Base-by-base conservation (phyloP, 208 protist species). In the Zelonia costaricensis region DNA sequence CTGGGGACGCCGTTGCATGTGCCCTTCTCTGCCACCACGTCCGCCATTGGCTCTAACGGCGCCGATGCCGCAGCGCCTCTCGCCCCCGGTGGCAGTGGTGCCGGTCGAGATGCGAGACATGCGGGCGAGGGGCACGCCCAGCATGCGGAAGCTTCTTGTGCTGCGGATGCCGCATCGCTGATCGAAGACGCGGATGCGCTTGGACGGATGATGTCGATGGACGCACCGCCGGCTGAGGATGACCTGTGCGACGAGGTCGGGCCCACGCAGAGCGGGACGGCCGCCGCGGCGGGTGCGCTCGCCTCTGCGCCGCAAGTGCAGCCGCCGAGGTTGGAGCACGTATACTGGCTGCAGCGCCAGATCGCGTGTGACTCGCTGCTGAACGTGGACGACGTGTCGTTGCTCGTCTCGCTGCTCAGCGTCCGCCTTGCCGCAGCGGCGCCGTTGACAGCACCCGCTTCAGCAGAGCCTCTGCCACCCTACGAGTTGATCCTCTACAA, bases 291-390 rank as follows among this genome's bases (percentile, higher is more conserved):
- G 13, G 31, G 12, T 16, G 6, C 36, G n/a, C 22, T 15, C 12
- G 33, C 23, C 5, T 31, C 4, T 13, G 33, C 35, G 30, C 54
- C 20, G 20, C 12, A 18, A 20, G 13, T 43, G 20, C 46, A 27
- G 22, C 66, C 81, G 25, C 79, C 82, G 16, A 79, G 74, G 8
- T 52, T 92, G 23, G 76, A 56, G 3, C 82, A 94, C 49, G 54
- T 82, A 9, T 80, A 89, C 46, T 94, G 88, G 86, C 71, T 94
- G 49, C 88, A 94, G 78, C 80, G 88, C 8, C 82, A 92, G 46
- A 68, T 94, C 3, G 83, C 85, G 20, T 66, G 78, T 6, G 70
- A 72, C 40, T 57, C 73, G n/a, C 57, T 92, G 16, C 46, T 82
- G 27, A 67, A 74, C 35, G 71, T 83, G n/a, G 81, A 92, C 54